Evolutionary conservation across 176 grass and related monocot genomes (phyloP), one percentile per base, ranked within the genome.

Genomic region (Pharus latifolius): DNA sequence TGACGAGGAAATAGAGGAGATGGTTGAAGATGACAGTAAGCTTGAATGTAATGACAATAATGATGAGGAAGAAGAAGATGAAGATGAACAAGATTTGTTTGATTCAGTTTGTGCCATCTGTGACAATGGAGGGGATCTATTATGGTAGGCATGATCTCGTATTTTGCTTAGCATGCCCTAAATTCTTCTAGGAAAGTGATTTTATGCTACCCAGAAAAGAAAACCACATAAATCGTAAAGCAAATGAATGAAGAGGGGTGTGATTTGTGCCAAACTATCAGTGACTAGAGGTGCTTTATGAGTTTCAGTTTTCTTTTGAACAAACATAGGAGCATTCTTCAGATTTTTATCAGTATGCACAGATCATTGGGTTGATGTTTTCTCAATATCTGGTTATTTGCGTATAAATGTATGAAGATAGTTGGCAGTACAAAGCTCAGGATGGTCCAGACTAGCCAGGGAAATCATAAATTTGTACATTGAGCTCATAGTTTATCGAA

Each of bases 101-200:
- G 88, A 91, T 78, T 75, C 82, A 74, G 82, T 85, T 60, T 91
- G 88, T 74, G 70, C 82, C 33, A 82, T 91, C 62, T 91, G 88
- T 71, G 88, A 91, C 46, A 91, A 91, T 29, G 88, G 88, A 44
- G 88, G 83, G 17, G 88, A 91, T 2, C 79, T 91, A 30, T 65
- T 91, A 63, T 86, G 83, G 88, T 91, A 91, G 33, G 29, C 13
- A 15, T 38, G n/a, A n/a, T 35, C 23, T 50, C 72, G 1, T 49
- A 13, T 60, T 65, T 44, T 37, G 33, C 19, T 15, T 45, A 2
- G 45, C 20, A 34, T 47, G 37, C 24, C 23, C 30, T 14, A 55
- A 48, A 23, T 35, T 10, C 17, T 64, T 65, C 23, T 55, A 31
- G 12, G 15, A 3, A 28, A 49, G 8, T 14, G 57, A 42, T 60